Evolutionary conservation across 768 basidiomycete species (phyloP).

Genomic region (Lactarius deliciosus): DNA sequence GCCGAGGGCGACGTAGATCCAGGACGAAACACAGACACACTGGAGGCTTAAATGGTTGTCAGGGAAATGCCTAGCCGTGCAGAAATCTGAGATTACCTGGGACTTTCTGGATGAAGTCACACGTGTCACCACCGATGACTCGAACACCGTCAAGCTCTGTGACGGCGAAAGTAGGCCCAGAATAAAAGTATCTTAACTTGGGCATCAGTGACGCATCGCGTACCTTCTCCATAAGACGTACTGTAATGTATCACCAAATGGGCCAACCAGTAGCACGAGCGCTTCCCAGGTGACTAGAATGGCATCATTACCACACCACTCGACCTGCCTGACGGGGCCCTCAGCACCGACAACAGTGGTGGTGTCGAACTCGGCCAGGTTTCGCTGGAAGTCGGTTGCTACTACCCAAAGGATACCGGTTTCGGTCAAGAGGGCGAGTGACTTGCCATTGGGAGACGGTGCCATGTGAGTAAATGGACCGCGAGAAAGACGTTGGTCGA

Average conservation of each 20-base stretch:
- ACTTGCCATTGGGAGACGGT: constrained; percentile 92
- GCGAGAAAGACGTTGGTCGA: constrained; percentile 84
- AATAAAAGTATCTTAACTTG: constrained; percentile 61
- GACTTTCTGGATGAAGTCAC: constrained; percentile 92
- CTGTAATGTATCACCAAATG: constrained; percentile 84
- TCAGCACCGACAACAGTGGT: constrained; percentile 51
- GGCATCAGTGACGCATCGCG: constrained; percentile 18
- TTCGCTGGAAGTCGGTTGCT: constrained; percentile 89
- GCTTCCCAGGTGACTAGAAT: constrained; percentile 83
- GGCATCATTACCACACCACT: constrained; percentile 97
- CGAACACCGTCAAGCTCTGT: constrained; percentile 90
- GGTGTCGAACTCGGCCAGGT: constrained; percentile 84
- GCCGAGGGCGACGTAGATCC: constrained; percentile 91
- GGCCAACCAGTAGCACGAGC: constrained; percentile 83
- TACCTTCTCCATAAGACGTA: constrained; percentile 42
- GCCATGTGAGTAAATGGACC: constrained; percentile 88
- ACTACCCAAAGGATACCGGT: constrained; percentile 84
- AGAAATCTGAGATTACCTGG: constrained; percentile 51
- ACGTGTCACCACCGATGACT: constrained; percentile 73
- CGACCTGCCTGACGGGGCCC: constrained; percentile 66
- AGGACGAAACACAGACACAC: constrained; percentile 83
- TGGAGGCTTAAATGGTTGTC: constrained; percentile 52
- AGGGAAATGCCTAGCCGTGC: constrained; percentile 13
- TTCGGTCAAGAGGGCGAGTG: constrained; percentile 78
- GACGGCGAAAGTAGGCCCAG: constrained; percentile 70